These are phyloP conservation scores for Wickerhamiella hasegawae DNA, from an alignment of 805 yeast genomes.

Conservation along the genomic window DNA sequence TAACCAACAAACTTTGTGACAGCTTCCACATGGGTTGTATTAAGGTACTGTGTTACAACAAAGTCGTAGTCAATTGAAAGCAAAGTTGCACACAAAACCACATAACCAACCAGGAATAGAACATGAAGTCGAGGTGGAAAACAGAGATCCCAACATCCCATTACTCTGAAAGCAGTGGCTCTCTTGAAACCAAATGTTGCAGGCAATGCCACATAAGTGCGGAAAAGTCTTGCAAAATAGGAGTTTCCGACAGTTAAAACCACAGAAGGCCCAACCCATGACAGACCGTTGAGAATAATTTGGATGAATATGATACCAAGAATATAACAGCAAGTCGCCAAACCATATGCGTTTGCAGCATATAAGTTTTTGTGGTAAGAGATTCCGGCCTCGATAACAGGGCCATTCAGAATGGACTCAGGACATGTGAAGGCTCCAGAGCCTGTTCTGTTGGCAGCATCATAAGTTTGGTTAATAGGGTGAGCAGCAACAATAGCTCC, in stretches of 20 bases:
- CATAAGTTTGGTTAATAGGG: conserved; percentile 4
- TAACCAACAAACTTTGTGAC: conserved; percentile 24
- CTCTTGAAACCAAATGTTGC: background rate
- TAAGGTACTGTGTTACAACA: conserved; percentile 17
- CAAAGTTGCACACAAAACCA: conserved; percentile 11
- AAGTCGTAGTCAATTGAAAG: conserved; percentile 4
- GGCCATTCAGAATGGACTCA: too few species aligned
- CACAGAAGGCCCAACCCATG: conserved; percentile 4
- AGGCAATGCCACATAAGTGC: conserved; percentile 5
- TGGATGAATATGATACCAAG: conserved; percentile 6
- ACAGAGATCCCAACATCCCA: conserved; percentile 4
- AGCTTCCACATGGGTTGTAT: conserved; percentile 18
- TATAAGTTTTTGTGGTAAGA: conserved; percentile 5
- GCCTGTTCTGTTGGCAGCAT: conserved; percentile 1
- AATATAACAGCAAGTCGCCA: conserved; percentile 5
- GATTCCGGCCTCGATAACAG: conserved; percentile 4
- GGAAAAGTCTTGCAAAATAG: conserved; percentile 1
- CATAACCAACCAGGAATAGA: conserved; percentile 21
- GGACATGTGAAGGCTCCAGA: conserved; percentile 1
- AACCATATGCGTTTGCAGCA: conserved; percentile 5
- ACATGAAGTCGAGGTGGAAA: conserved; percentile 29
- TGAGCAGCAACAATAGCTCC: too few species aligned
- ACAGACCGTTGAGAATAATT: conserved; percentile 4
- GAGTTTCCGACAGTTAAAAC: background rate
- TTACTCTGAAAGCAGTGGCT: background rate